A percentile compares a stretch with the other conserved stretches of the same genome.
Conservation (phyloP, 768 basidiomycete genomes). For the Pleurotus platypus region DNA sequence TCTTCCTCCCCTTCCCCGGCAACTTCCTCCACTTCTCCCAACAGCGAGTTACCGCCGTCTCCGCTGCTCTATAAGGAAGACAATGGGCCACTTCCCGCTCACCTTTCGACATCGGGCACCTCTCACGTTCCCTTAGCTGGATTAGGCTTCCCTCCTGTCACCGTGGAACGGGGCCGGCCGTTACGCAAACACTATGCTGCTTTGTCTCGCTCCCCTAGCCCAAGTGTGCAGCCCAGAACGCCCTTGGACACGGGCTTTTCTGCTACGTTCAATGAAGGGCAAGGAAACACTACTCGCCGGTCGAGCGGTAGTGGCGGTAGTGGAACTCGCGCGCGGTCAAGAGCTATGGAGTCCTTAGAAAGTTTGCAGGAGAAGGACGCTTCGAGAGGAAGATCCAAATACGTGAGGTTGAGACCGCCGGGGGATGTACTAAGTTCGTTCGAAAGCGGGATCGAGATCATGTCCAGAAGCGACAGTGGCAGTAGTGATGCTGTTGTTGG, state of each 20-base stretch:
- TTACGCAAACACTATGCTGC: background rate
- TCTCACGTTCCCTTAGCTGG: background rate
- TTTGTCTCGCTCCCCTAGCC: conserved; percentile 45
- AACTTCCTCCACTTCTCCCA: background rate
- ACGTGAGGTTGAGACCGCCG: background rate
- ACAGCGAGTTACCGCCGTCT: background rate
- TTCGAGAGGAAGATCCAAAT: background rate
- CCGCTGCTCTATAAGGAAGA: background rate
- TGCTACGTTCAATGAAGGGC: background rate
- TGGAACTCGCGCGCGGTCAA: conserved; percentile 14
- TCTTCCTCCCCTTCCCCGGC: background rate
- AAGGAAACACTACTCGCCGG: background rate
- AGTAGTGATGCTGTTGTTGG: background rate
- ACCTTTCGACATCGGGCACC: background rate
- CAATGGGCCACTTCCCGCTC: background rate
- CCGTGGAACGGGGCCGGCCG: background rate
- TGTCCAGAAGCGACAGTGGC: conserved; percentile 2
- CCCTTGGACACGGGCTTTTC: conserved; percentile 29
- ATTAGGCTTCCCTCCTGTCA: background rate
- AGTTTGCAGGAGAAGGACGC: background rate
- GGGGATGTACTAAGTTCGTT: background rate
- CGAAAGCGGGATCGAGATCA: conserved; percentile 1
- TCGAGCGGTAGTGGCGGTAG: conserved; percentile 19
- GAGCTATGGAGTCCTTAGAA: background rate
- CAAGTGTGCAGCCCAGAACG: conserved; percentile 41